These are phyloP conservation scores for Letharia columbiana DNA, from an alignment of 495 filamentous ascomycete species.

Conservation along the genomic window DNA sequence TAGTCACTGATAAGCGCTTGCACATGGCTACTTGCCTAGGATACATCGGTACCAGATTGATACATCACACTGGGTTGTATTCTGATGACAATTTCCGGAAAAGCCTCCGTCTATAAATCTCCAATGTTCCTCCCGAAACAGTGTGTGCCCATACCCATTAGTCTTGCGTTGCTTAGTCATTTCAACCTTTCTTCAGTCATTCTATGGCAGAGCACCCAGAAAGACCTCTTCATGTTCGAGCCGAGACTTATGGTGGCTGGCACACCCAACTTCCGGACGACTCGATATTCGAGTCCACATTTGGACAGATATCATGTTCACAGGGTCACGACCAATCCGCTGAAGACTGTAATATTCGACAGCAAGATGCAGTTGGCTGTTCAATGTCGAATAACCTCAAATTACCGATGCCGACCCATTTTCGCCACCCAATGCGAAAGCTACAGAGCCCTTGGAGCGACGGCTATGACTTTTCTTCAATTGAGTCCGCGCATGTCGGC, in stretches of 20 bases:
- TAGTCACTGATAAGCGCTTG: background rate
- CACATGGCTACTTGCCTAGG: conserved; percentile 7
- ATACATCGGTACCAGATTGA: background rate
- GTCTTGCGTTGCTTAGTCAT: background rate
- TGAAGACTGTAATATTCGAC: background rate
- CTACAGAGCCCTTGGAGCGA: background rate
- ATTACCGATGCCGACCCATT: background rate
- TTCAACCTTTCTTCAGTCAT: background rate
- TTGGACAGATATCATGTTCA: background rate
- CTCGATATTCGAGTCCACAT: background rate
- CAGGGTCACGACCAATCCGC: background rate
- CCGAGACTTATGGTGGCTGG: background rate
- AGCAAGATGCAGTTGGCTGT: background rate
- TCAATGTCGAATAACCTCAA: background rate
- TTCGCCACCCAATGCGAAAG: background rate
- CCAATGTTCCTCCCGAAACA: background rate
- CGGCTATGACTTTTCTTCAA: background rate
- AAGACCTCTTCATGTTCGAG: background rate
- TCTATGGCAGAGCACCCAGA: background rate
- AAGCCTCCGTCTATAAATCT: background rate
- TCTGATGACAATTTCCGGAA: background rate
- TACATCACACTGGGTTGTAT: background rate
- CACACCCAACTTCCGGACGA: background rate
- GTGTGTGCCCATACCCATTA: background rate
- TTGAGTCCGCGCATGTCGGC: background rate